These are phyloP conservation scores for Sequoiadendron giganteum DNA, from an alignment of 75 land plant genomes.

Conservation along the genomic window DNA sequence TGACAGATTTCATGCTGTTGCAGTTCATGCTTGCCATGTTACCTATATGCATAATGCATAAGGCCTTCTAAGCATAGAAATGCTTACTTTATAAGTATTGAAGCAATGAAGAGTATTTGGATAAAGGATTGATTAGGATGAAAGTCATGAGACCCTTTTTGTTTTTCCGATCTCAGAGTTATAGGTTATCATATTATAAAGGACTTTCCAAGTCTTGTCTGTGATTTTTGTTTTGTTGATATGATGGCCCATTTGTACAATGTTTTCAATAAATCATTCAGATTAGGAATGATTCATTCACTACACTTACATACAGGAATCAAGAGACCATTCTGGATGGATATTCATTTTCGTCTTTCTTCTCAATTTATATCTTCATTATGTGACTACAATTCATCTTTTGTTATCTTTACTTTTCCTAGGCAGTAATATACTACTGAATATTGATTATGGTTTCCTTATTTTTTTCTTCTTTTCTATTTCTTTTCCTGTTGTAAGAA, in stretches of 20 bases:
- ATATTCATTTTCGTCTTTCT: background rate
- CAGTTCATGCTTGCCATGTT: background rate
- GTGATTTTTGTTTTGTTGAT: background rate
- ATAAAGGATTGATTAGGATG: background rate
- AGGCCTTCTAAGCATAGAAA: background rate
- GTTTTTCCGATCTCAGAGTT: background rate
- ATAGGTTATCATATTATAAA: background rate
- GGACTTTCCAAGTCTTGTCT: background rate
- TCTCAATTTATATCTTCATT: background rate
- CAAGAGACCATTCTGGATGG: background rate
- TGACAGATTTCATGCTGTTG: background rate
- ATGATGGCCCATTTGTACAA: background rate
- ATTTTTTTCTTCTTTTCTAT: background rate
- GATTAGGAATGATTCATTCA: background rate
- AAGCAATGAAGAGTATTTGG: background rate
- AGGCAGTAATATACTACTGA: background rate
- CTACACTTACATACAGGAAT: background rate
- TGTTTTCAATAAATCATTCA: background rate
- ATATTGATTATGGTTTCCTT: background rate
- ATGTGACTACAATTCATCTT: background rate
- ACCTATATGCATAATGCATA: background rate
- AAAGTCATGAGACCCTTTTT: background rate
- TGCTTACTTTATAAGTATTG: background rate
- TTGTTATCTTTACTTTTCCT: background rate
- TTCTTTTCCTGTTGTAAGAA: background rate